phyloP scores from a whole-genome alignment of 371 early-diverging fungal species.

The Lichtheimia hyalospora region DNA sequence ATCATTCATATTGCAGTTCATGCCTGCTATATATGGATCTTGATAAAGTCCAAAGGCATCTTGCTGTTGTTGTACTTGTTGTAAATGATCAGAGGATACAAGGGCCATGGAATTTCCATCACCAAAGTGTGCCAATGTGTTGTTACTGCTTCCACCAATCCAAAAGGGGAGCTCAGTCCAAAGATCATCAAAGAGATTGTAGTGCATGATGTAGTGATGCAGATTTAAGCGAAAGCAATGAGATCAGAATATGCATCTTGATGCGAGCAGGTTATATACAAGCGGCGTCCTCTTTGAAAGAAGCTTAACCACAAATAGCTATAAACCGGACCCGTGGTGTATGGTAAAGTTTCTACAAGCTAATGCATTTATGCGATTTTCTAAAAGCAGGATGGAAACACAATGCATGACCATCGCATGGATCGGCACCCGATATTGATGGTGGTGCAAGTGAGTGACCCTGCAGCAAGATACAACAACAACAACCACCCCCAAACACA shows the following conservation, averaged over 20 bases:
- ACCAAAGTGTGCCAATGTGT: neutral
- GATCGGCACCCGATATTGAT: neutral
- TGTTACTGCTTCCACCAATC: neutral
- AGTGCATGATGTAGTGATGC: neutral
- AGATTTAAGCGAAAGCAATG: neutral
- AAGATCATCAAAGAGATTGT: neutral
- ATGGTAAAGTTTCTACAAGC: neutral
- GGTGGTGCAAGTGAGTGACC: neutral
- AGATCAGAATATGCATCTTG: neutral
- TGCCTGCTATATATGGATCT: no score
- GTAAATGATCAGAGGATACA: neutral
- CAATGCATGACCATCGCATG: constrained; percentile 1
- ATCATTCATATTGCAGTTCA: no score
- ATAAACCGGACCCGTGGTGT: neutral
- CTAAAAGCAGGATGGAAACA: neutral
- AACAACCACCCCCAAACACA: no score
- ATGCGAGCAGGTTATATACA: neutral
- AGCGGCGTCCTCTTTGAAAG: neutral
- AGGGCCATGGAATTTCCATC: neutral
- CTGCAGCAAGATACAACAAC: no score
- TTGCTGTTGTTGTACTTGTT: no score
- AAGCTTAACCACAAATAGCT: neutral
- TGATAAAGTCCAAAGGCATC: no score
- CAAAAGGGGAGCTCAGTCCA: neutral
- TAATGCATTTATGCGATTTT: constrained; percentile 1